These are phyloP conservation scores for Moringa oleifera DNA, from an alignment of 345 rosid species.

Conservation along the genomic window DNA sequence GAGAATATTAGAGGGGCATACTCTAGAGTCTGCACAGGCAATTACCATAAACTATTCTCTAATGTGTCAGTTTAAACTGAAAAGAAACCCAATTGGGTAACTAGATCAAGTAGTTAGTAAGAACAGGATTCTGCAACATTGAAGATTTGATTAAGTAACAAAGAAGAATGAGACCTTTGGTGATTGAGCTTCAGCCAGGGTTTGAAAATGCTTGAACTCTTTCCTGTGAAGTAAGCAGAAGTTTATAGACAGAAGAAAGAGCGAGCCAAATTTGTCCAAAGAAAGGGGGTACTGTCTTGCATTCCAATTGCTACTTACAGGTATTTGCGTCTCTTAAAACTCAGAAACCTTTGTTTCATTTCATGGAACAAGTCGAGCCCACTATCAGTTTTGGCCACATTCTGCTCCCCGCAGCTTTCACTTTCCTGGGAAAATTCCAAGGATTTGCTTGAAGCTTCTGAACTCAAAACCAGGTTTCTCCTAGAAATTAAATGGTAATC, in stretches of 20 bases:
- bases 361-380: too few relatives aligned
- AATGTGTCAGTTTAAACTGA: constrained; percentile 28
- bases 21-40: constrained; percentile 95
- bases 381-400: too few relatives aligned
- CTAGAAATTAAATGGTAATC: too few relatives aligned
- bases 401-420: too few relatives aligned
- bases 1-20: constrained; percentile 77
- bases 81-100: neutral
- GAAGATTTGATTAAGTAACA: neutral
- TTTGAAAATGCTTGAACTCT: constrained; percentile 58
- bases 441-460: too few relatives aligned
- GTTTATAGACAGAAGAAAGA: too few relatives aligned
- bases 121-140: neutral
- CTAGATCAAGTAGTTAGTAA: neutral
- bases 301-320: constrained; percentile 26
- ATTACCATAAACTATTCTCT: constrained; percentile 76
- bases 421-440: too few relatives aligned
- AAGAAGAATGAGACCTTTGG: constrained; percentile 54
- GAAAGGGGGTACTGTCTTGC: too few relatives aligned
- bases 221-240: constrained; percentile 55
- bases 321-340: constrained; percentile 50
- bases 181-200: constrained; percentile 70
- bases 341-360: constrained; percentile 50
- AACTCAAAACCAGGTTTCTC: too few relatives aligned
- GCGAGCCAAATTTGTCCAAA: neutral